phyloP scores from a whole-genome alignment of 371 early-diverging fungal species.

The Batrachochytrium dendrobatidis region DNA sequence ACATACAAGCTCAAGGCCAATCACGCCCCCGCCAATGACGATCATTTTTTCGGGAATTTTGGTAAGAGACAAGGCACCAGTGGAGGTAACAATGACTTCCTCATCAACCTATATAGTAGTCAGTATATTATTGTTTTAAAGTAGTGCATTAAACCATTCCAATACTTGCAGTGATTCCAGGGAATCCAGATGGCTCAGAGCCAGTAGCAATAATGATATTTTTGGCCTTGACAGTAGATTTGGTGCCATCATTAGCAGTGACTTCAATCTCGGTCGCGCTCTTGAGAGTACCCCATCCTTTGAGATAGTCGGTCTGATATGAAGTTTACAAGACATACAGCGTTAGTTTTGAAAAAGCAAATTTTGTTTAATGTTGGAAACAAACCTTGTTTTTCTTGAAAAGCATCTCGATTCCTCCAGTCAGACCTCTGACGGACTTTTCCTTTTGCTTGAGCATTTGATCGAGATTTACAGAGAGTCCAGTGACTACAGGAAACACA shows the following conservation, averaged over 20 bases:
- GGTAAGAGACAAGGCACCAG: conserved; percentile 89
- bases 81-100: conserved; percentile 91
- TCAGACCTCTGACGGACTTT: conserved; percentile 79
- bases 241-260: conserved; percentile 68
- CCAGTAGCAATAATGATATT: conserved; percentile 97
- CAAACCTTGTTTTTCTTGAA: conserved; percentile 93
- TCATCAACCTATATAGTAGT: conserved; percentile 79
- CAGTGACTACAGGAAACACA: conserved; percentile 48
- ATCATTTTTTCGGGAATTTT: conserved; percentile 96
- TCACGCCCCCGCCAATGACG: conserved; percentile 98
- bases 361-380: neutral
- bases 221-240: conserved; percentile 70
- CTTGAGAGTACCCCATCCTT: conserved; percentile 84
- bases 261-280: conserved; percentile 75
- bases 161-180: conserved; percentile 69
- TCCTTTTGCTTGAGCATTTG: conserved; percentile 90
- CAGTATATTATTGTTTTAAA: too few relatives aligned
- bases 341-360: neutral
- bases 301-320: conserved; percentile 70
- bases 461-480: conserved; percentile 76
- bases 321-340: neutral
- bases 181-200: conserved; percentile 88
- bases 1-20: conserved; percentile 83
- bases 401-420: conserved; percentile 87
- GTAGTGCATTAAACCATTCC: neutral